A percentile compares a stretch with the other conserved stretches of the same genome.
Conservation (phyloP, 164 flowering plant species). For the Platanus orientalis region DNA sequence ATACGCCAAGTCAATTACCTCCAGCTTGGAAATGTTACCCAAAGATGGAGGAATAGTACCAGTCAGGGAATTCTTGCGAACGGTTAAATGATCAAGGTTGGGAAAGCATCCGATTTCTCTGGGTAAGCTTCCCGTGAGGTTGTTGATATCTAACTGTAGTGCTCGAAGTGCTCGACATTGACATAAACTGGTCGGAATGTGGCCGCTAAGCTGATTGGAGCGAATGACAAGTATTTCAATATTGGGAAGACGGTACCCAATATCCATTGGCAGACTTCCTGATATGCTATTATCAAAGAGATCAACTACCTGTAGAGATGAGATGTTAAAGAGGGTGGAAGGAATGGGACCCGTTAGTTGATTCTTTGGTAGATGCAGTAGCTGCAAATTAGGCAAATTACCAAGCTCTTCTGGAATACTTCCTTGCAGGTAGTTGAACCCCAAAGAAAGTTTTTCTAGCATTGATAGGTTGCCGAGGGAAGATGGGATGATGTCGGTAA, state of each 20-base stretch:
- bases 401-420: too few relatives aligned
- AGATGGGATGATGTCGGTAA: too few relatives aligned
- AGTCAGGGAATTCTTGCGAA: background rate
- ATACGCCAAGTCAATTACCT: too few relatives aligned
- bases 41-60: conserved; percentile 3
- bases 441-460: too few relatives aligned
- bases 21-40: too few relatives aligned
- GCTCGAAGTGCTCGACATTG: background rate
- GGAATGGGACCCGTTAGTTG: conserved; percentile 14
- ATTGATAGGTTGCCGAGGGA: too few relatives aligned
- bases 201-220: background rate
- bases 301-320: background rate
- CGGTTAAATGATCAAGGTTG: background rate
- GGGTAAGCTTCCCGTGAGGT: background rate
- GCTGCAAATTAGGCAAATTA: too few relatives aligned
- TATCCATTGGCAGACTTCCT: background rate
- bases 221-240: background rate
- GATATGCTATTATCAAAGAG: background rate
- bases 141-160: background rate
- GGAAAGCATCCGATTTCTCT: background rate
- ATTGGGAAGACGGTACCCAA: background rate
- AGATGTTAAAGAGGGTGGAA: too few relatives aligned
- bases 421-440: too few relatives aligned
- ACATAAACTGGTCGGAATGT: background rate
- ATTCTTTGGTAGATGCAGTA: too few relatives aligned